A percentile compares a stretch with the other conserved stretches of the same genome.
Conservation (phyloP, 805 yeast genomes). For the Lachancea quebecensis region DNA sequence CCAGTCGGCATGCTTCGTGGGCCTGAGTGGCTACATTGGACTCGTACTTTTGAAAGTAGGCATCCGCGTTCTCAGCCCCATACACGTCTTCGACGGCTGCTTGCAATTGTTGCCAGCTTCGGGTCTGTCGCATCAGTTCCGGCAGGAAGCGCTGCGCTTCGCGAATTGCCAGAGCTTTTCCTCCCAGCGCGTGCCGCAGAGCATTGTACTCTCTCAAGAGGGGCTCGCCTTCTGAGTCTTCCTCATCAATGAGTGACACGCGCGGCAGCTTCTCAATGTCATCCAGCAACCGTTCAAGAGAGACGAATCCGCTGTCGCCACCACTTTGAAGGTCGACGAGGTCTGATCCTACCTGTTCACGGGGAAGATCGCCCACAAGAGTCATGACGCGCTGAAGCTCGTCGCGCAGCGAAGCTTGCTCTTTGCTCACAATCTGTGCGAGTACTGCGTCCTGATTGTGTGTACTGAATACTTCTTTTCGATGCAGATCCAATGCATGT, state of each 20-base stretch:
- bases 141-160: background rate
- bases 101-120: background rate
- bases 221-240: slow-evolving; percentile 11
- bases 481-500: background rate
- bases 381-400: slow-evolving; percentile 14
- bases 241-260: slow-evolving; percentile 11
- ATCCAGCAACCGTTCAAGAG: slow-evolving; percentile 15
- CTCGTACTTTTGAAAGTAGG: background rate
- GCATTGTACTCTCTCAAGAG: slow-evolving; percentile 21
- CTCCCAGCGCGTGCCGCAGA: slow-evolving; percentile 16
- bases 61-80: background rate
- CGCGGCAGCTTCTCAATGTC: slow-evolving; percentile 24
- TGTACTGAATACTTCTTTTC: slow-evolving; percentile 1
- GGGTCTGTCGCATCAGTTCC: background rate
- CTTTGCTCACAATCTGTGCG: slow-evolving; percentile 15
- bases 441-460: slow-evolving; percentile 16
- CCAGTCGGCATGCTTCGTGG: slow-evolving; percentile 1
- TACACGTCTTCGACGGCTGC: background rate
- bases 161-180: slow-evolving; percentile 1
- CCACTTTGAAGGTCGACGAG: slow-evolving; percentile 6
- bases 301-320: slow-evolving; percentile 8
- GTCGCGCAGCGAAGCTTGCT: slow-evolving; percentile 14
- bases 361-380: slow-evolving; percentile 24
- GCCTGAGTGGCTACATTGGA: slow-evolving; percentile 2
- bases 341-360: slow-evolving; percentile 19